Evolutionary conservation across 129 eudicot species (phyloP).

Genomic region (Erigeron canadensis): DNA sequence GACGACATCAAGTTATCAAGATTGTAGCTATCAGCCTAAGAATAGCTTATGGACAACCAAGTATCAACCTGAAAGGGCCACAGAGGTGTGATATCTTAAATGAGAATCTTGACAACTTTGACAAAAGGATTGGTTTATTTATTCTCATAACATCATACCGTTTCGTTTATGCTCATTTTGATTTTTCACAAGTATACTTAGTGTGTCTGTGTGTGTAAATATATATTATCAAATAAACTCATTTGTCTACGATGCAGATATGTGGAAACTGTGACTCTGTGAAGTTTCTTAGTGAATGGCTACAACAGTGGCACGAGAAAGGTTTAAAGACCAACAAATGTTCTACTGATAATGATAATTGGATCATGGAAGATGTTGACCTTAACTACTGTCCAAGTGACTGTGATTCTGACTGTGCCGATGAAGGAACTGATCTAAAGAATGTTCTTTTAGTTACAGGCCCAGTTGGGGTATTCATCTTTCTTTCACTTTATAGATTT

Average conservation of each 20-base stretch:
- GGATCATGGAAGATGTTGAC: slow-evolving; percentile 36
- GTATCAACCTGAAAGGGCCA: slow-evolving; percentile 80
- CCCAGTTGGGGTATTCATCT: slow-evolving; percentile 88
- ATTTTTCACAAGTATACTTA: not conserved
- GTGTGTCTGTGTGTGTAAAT: not conserved
- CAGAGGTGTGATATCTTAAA: slow-evolving; percentile 54
- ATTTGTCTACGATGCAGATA: slow-evolving; percentile 45
- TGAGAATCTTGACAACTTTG: not conserved
- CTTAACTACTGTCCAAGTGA: slow-evolving; percentile 48
- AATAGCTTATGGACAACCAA: slow-evolving; percentile 92
- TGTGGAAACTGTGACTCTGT: slow-evolving; percentile 86
- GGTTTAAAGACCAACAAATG: slow-evolving; percentile 46
- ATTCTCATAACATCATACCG: not conserved
- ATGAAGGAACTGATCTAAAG: slow-evolving; percentile 59
- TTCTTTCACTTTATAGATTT: slow-evolving; percentile 13
- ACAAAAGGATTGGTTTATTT: slow-evolving; percentile 12
- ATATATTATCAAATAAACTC: not conserved
- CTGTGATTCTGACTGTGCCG: slow-evolving; percentile 45
- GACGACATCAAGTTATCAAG: slow-evolving; percentile 46
- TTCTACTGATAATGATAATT: slow-evolving; percentile 24
- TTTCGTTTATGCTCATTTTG: slow-evolving; percentile 2
- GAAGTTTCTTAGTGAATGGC: slow-evolving; percentile 74
- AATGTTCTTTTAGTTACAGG: slow-evolving; percentile 91
- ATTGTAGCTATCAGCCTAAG: slow-evolving; percentile 43
- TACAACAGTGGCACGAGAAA: slow-evolving; percentile 68